phyloP scores from a whole-genome alignment of 176 grass and related monocot species.

The Aechmea fasciata region DNA sequence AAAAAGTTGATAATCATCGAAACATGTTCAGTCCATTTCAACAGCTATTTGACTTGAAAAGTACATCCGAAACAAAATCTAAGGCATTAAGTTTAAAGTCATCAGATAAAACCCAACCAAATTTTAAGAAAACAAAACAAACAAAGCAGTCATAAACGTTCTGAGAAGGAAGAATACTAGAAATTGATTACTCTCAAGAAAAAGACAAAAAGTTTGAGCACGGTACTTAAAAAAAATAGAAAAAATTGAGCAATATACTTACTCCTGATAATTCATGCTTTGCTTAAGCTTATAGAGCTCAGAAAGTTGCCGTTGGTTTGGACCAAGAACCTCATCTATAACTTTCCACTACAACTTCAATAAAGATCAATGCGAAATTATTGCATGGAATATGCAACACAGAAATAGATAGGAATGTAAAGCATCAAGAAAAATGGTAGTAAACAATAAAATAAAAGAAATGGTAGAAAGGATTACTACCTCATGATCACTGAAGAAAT shows the following conservation, averaged over 20 bases:
- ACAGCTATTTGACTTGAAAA: too few species aligned
- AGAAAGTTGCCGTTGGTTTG: conserved; percentile 76
- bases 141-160: too few species aligned
- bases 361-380: conserved; percentile 54
- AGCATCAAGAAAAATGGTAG: conserved; percentile 1
- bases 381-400: background rate
- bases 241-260: conserved; percentile 19
- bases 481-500: conserved; percentile 89
- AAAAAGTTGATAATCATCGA: too few species aligned
- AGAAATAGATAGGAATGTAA: background rate
- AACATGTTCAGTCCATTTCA: too few species aligned
- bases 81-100: too few species aligned
- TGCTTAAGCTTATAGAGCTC: conserved; percentile 85
- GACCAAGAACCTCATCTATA: conserved; percentile 85
- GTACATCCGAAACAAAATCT: too few species aligned
- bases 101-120: too few species aligned
- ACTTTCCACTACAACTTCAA: conserved; percentile 99
- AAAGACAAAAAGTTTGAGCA: background rate
- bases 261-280: conserved; percentile 44
- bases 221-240: background rate
- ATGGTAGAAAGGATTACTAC: conserved; percentile 41
- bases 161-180: too few species aligned
- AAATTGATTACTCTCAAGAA: background rate
- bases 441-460: conserved; percentile 13
- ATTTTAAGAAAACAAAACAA: too few species aligned